Conservation (phyloP, 2,329 filamentous ascomycete species). For the Pseudogymnoascus sp. region DNA sequence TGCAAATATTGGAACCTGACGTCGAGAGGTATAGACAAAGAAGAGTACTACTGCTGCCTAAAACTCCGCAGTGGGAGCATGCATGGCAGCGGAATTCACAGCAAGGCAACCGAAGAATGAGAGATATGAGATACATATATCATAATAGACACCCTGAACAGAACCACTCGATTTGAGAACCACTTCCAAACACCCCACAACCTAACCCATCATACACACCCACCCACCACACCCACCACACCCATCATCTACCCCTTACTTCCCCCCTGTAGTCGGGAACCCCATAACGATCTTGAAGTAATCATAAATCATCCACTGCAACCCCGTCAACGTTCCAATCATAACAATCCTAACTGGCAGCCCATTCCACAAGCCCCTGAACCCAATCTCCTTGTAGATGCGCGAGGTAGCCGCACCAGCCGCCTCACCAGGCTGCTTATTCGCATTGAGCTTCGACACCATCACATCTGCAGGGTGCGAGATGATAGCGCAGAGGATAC, state of each 20-base stretch:
- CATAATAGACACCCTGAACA: background rate
- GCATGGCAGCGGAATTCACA: background rate
- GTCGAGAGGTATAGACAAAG: background rate
- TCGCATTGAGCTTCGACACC: conserved; percentile 81
- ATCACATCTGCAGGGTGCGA: conserved; percentile 80
- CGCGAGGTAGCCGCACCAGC: conserved; percentile 69
- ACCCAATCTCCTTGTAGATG: conserved; percentile 84
- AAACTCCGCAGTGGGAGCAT: background rate
- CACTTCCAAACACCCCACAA: background rate
- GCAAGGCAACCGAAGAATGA: background rate
- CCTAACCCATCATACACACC: background rate
- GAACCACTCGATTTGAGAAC: background rate
- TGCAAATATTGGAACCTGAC: background rate
- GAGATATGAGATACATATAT: background rate
- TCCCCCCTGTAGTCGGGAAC: conserved; percentile 72
- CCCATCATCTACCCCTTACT: conserved; percentile 13
- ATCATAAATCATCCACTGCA: conserved; percentile 94
- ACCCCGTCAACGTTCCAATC: conserved; percentile 56
- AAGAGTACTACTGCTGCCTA: background rate
- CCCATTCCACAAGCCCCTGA: conserved; percentile 85
- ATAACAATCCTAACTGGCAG: conserved; percentile 81
- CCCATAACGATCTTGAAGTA: conserved; percentile 90
- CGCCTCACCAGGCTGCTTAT: conserved; percentile 67
- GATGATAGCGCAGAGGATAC: conserved; percentile 80
- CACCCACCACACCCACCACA: background rate